Base-by-base conservation (phyloP, 176 grass and related monocot species). In the Zizania latifolia region DNA sequence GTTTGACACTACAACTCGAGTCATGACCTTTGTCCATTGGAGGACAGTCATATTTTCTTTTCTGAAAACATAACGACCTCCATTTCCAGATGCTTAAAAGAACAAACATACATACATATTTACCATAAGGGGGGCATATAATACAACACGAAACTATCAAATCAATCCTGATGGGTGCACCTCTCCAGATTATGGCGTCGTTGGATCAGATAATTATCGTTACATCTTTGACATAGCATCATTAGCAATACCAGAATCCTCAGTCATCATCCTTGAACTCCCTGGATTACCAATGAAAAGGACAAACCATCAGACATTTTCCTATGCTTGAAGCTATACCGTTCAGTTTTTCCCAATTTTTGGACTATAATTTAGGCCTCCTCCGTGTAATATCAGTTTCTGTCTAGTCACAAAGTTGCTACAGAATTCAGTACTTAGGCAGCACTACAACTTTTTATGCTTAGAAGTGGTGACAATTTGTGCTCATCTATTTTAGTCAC, bases 251-350 rank as follows among this genome's bases (percentile, higher is more conserved):
- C 41, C 21, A 68, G 41, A 68, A 58, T 19, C 3, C 14, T 79
- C 26, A 79, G 29, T 79, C 76, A 23, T 79, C 76, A 23, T 79
- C 76, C 76, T 79, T 79, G 76, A 79, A 79, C 48, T 79, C 76
- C 76, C 76, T 79, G 63, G 63, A 57, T 79, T 41, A 8, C 13
- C 24, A 30, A 31, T 64, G 11, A 68, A 60, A 68, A 57, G 38
- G 19, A 32, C 19, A 29, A 68, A 14, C 10, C 57, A 63, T 70
- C 33, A 78, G 45, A 67, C 23, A 67, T 56, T n/a, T 26, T 53
- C 5, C 15, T 38, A 39, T 14, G 62, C 29, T 78, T 48, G 55
- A n/a, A n/a, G n/a, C n/a, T n/a, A n/a, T n/a, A n/a, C n/a, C n/a
- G n/a, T n/a, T n/a, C n/a, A n/a, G n/a, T n/a, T n/a, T n/a, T n/a